Conservation (phyloP, 495 filamentous ascomycete genomes). For the Hapsidospora chrysogenum region DNA sequence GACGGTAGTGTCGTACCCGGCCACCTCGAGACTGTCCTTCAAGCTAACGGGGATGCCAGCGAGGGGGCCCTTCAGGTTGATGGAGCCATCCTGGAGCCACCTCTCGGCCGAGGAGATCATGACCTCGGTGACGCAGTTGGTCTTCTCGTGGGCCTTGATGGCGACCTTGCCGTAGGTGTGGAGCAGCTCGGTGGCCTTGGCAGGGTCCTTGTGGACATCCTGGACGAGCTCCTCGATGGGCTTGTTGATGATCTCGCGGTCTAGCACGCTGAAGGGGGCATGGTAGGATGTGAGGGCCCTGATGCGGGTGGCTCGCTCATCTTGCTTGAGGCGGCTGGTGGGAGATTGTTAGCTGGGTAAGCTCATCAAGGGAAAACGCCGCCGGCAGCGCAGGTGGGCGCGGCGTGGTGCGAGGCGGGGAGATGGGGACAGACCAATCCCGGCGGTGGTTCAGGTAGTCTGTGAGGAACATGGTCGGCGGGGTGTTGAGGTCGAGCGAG, state of each 20-base stretch:
- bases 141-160: conserved; percentile 67
- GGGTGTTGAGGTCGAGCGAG: too few relatives aligned
- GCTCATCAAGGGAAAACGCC: too few relatives aligned
- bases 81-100: conserved; percentile 43
- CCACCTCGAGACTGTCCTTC: conserved; percentile 76
- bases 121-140: conserved; percentile 86
- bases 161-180: conserved; percentile 83
- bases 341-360: conserved; percentile 2
- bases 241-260: conserved; percentile 49
- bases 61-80: conserved; percentile 69
- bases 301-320: conserved; percentile 53
- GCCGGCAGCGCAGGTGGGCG: too few relatives aligned
- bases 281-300: conserved; percentile 52
- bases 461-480: conserved; percentile 22
- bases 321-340: conserved; percentile 61
- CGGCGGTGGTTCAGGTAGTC: conserved; percentile 43
- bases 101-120: conserved; percentile 63
- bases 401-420: too few relatives aligned
- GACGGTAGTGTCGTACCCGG: conserved; percentile 73
- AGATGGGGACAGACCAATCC: conserved; percentile 31
- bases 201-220: conserved; percentile 51
- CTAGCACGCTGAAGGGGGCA: conserved; percentile 36
- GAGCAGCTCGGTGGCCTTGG: conserved; percentile 57
- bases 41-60: conserved; percentile 81
- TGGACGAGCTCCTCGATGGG: conserved; percentile 65